phyloP scores from a whole-genome alignment of 768 basidiomycete genomes.

The Mycena epipterygia region DNA sequence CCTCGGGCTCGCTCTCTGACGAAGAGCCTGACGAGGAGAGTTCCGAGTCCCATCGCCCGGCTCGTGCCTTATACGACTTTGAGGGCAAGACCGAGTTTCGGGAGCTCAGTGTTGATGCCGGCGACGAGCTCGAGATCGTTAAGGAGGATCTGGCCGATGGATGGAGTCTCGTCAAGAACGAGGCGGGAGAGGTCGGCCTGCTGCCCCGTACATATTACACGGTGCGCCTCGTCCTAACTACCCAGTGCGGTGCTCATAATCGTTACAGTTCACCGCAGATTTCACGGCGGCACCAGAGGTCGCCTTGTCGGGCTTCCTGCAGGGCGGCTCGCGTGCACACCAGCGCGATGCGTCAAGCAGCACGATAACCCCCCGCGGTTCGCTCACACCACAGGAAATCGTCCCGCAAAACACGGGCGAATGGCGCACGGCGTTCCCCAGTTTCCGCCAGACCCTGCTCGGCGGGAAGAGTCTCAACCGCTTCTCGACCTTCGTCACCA shows the following conservation, averaged over 20 bases:
- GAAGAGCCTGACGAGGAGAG: constrained; percentile 57
- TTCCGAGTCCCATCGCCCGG: constrained; percentile 62
- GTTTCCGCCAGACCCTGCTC: constrained; percentile 77
- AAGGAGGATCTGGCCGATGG: constrained; percentile 82
- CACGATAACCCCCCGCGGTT: constrained; percentile 65
- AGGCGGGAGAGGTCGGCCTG: constrained; percentile 73
- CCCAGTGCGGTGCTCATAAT: background rate
- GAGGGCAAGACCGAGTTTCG: constrained; percentile 82
- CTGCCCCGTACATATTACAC: constrained; percentile 82
- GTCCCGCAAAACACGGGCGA: constrained; percentile 81
- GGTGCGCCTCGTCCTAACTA: constrained; percentile 53
- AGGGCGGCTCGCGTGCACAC: constrained; percentile 33
- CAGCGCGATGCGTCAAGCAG: constrained; percentile 55
- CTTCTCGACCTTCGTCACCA: constrained; percentile 90
- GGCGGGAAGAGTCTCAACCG: constrained; percentile 85
- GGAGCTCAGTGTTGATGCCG: constrained; percentile 77
- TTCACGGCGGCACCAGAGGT: constrained; percentile 68
- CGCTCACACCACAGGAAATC: constrained; percentile 61
- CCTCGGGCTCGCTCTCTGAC: constrained; percentile 64
- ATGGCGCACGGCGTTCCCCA: constrained; percentile 70
- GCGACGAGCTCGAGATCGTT: constrained; percentile 78
- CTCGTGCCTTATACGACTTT: constrained; percentile 81
- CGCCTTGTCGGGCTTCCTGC: constrained; percentile 46
- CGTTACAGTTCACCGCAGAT: constrained; percentile 72
- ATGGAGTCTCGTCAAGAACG: constrained; percentile 81